Base-by-base conservation (phyloP, 1,284 basidiomycete species). In the Filobasidium uniguttulatum region DNA sequence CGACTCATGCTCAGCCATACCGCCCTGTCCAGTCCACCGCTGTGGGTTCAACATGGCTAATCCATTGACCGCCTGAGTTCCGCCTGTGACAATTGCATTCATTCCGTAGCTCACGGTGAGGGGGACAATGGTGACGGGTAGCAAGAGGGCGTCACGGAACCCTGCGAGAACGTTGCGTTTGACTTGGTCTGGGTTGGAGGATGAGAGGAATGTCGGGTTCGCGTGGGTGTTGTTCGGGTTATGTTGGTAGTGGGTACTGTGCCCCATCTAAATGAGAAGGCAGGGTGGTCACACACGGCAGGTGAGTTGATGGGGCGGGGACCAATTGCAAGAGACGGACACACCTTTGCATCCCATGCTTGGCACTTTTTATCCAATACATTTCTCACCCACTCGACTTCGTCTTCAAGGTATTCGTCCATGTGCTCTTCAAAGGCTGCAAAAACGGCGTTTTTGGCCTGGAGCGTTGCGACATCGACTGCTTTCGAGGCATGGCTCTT, bases 111-210 rank as follows among this genome's bases (percentile, higher is more conserved):
- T 71, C 33, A 82, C 80, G 0, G 88, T 85, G 8, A 86, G 79
- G 0, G 93, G 93, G 1, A 97, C 90, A 58, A 97, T 94, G 1
- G 89, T 94, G 17, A 97, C 93, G 0, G 93, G 93, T 0, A 96
- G 73, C 0, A 97, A 72, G 0, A 98, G 78, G 0, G 89, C 80
- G 53, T 86, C 82, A 9, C 85, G 85, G 69, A 98, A 97, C 0
- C 86, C 86, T 0, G 86, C 82, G 1, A 98, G 75, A 10, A 97
- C 85, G 56, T 84, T 94, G 19, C 87, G 80, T 64, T 98, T 98
- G 51, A 93, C 80, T 55, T 83, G 80, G 0, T 89, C 88, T 0
- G 91, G 89, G 60, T 96, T 94, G 44, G 82, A 78, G 0, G 89
- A 83, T 4, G 77, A 73, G 3, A 94, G 73, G 67, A 96, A 94